Evolutionary conservation across 2,329 filamentous ascomycete species (phyloP).

Genomic region (Colletotrichum plurivorum): DNA sequence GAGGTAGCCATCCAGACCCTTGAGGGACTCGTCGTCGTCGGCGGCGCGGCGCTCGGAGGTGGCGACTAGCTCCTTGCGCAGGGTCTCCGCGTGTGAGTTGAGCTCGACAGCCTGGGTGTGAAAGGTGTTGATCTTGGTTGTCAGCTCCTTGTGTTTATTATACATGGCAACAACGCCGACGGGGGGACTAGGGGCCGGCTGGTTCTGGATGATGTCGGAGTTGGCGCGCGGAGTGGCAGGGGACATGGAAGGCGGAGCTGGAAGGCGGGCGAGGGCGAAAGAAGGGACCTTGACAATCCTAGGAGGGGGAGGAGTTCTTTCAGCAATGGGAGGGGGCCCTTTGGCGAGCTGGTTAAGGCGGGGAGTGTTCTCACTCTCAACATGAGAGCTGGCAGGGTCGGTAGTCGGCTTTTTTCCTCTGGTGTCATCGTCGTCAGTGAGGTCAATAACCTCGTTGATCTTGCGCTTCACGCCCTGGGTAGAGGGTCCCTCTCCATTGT

Average conservation of each 20-base stretch:
- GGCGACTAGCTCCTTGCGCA: conserved; percentile 9
- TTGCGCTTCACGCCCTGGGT: conserved; percentile 14
- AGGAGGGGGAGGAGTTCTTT: not conserved
- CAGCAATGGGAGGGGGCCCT: not conserved
- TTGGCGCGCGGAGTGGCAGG: not conserved
- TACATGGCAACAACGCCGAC: not conserved
- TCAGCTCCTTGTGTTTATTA: not conserved
- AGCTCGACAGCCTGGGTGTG: not conserved
- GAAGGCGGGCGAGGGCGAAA: not conserved
- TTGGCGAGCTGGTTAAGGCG: conserved; percentile 21
- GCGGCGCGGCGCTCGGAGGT: not conserved
- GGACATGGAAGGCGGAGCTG: no score
- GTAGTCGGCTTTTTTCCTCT: not conserved
- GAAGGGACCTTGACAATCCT: not conserved
- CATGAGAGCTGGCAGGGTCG: not conserved
- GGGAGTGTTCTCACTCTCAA: conserved; percentile 17
- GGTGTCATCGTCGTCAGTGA: not conserved
- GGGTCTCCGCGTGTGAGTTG: conserved; percentile 20
- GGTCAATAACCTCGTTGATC: conserved; percentile 1
- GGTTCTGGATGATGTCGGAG: not conserved
- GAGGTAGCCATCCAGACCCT: not conserved
- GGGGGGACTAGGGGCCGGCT: no score
- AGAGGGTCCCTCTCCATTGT: not conserved
- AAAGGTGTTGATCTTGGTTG: not conserved
- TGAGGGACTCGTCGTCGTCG: not conserved